Evolutionary conservation across 1,284 basidiomycete species (phyloP).

Genomic region (Dichomitus squalens): DNA sequence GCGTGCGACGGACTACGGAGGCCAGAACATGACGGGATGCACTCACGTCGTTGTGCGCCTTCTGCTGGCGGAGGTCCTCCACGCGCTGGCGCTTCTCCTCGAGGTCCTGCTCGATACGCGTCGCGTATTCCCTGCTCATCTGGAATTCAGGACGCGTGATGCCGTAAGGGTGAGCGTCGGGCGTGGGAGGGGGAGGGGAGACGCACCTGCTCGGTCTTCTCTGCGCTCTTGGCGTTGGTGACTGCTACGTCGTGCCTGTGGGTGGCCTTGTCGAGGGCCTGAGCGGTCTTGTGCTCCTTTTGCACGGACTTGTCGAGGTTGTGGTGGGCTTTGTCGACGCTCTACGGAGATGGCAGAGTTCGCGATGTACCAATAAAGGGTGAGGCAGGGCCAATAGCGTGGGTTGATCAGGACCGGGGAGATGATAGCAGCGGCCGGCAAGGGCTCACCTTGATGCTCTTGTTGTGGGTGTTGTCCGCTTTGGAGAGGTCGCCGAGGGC

Average conservation of each 20-base stretch:
- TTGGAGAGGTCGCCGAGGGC: slow-evolving; percentile 48
- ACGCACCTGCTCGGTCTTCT: slow-evolving; percentile 48
- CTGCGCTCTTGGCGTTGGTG: slow-evolving; percentile 43
- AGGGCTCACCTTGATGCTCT: slow-evolving; percentile 48
- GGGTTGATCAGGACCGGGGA: not conserved
- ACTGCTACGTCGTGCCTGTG: slow-evolving; percentile 52
- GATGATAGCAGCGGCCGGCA: not conserved
- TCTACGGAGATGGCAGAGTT: slow-evolving; percentile 33
- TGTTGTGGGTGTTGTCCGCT: slow-evolving; percentile 48
- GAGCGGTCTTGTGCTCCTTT: slow-evolving; percentile 47
- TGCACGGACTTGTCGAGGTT: slow-evolving; percentile 48
- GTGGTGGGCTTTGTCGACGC: slow-evolving; percentile 45
- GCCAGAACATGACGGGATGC: too few species aligned
- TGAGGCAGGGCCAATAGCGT: not conserved
- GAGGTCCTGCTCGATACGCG: slow-evolving; percentile 30
- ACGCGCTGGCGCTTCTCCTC: slow-evolving; percentile 28
- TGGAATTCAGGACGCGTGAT: slow-evolving; percentile 10
- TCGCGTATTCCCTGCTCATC: slow-evolving; percentile 32
- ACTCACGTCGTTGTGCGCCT: slow-evolving; percentile 34
- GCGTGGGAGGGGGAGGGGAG: not conserved
- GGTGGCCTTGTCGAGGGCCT: slow-evolving; percentile 48
- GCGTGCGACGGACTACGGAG: too few species aligned
- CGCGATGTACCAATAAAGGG: not conserved
- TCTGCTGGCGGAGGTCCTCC: slow-evolving; percentile 32
- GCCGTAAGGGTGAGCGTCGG: not conserved